Conservation (phyloP, 2,329 filamentous ascomycete genomes). For the Cercospora citrullina region DNA sequence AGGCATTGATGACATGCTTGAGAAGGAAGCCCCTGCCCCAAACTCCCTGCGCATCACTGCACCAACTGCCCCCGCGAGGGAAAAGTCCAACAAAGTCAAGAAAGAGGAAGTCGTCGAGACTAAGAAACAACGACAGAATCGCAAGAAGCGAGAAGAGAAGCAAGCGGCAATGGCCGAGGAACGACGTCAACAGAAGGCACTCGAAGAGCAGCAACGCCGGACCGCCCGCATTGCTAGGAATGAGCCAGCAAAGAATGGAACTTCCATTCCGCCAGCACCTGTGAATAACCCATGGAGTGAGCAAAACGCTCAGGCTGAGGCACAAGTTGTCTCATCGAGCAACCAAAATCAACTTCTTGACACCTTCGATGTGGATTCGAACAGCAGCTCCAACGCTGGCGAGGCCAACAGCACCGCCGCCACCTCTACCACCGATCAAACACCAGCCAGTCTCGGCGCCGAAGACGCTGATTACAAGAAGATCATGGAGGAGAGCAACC, state of each 20-base stretch:
- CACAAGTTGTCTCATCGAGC: conserved; percentile 11
- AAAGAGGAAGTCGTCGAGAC: conserved; percentile 67
- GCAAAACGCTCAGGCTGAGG: conserved; percentile 23
- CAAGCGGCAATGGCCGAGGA: conserved; percentile 73
- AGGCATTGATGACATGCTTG: conserved; percentile 90
- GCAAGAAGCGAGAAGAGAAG: conserved; percentile 79
- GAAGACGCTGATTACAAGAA: conserved; percentile 63
- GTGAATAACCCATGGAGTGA: conserved; percentile 57
- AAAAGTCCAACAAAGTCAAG: conserved; percentile 60
- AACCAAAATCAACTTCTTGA: conserved; percentile 45
- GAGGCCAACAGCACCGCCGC: conserved; percentile 42
- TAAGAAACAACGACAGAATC: conserved; percentile 95
- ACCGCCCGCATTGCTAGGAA: conserved; percentile 79
- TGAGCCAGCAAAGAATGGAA: conserved; percentile 76
- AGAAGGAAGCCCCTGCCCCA: conserved; percentile 66
- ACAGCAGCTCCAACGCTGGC: conserved; percentile 41
- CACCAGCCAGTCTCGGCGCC: conserved; percentile 46
- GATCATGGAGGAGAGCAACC: conserved; percentile 48
- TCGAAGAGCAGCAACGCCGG: conserved; percentile 81
- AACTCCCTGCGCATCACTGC: conserved; percentile 77
- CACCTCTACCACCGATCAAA: conserved; percentile 42
- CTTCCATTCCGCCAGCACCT: conserved; percentile 48
- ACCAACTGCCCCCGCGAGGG: conserved; percentile 54
- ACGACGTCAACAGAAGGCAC: conserved; percentile 73
- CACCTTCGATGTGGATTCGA: conserved; percentile 51